Evolutionary conservation across 2,329 filamentous ascomycete species (phyloP).

Genomic region (Colletotrichum lindemuthianum): DNA sequence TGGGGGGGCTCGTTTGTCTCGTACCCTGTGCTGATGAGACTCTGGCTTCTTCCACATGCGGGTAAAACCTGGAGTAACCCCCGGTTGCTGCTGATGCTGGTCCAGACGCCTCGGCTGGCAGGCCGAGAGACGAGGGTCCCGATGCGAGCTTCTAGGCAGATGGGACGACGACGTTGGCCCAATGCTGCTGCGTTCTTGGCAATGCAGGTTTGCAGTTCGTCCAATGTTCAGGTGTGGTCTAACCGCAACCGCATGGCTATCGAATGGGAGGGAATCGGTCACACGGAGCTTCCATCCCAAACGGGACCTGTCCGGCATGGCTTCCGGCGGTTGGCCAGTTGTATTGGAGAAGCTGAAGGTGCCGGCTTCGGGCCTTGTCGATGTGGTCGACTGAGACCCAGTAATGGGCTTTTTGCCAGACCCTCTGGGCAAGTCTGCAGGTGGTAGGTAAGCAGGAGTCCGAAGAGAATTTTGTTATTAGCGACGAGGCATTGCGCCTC

Average conservation of each 20-base stretch:
- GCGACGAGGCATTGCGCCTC: neutral
- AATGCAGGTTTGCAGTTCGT: conserved; percentile 10
- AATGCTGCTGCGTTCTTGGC: conserved; percentile 13
- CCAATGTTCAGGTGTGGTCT: conserved; percentile 5
- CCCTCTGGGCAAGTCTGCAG: too few species aligned
- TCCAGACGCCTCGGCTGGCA: conserved; percentile 3
- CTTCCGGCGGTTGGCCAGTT: conserved; percentile 4
- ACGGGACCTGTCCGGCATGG: conserved; percentile 2
- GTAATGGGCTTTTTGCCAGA: too few species aligned
- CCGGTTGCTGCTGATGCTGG: neutral
- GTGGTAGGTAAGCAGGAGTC: too few species aligned
- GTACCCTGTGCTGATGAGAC: conserved; percentile 26
- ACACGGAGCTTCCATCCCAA: conserved; percentile 14
- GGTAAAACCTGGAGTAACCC: conserved; percentile 11
- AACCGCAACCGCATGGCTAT: conserved; percentile 1
- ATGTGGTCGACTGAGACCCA: too few species aligned
- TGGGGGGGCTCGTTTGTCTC: neutral
- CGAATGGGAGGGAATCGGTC: conserved; percentile 10
- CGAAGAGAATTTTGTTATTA: neutral
- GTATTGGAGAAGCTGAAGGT: conserved; percentile 10
- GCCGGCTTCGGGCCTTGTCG: too few species aligned
- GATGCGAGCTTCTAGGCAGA: conserved; percentile 17
- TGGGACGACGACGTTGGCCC: conserved; percentile 3
- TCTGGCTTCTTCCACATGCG: conserved; percentile 12
- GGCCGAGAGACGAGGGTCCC: conserved; percentile 1